Conservation (phyloP, 495 filamentous ascomycete genomes). For the Zalerion maritima region DNA sequence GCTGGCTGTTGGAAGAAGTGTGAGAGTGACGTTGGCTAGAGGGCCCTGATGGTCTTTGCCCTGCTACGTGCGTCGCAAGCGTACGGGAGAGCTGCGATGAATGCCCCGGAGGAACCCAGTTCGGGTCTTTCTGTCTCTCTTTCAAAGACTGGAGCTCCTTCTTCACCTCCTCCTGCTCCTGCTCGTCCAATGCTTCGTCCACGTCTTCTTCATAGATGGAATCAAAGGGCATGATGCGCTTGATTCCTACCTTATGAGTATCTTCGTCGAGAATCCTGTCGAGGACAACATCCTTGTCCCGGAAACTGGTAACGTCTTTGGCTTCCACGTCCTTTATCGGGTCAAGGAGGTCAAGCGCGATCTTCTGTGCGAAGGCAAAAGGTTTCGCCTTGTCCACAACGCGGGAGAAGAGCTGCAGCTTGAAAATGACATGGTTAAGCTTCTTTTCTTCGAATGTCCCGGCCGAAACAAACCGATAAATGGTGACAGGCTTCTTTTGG, state of each 20-base stretch:
- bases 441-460: conserved; percentile 68
- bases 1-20: no score
- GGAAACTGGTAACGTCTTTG: conserved; percentile 34
- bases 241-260: conserved; percentile 11
- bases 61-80: no score
- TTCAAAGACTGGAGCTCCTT: no score
- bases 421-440: conserved; percentile 61
- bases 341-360: conserved; percentile 38
- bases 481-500: conserved; percentile 67
- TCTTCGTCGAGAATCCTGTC: conserved; percentile 43
- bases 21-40: no score
- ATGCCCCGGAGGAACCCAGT: no score
- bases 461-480: conserved; percentile 69
- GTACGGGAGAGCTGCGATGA: no score
- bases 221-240: conserved; percentile 24
- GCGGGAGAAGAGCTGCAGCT: conserved; percentile 59
- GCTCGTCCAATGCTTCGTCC: conserved; percentile 17
- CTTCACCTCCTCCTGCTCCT: conserved; percentile 19
- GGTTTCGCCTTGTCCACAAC: conserved; percentile 77
- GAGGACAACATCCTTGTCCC: conserved; percentile 54
- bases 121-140: no score
- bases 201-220: conserved; percentile 31
- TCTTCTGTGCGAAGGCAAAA: conserved; percentile 36
- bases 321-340: conserved; percentile 36
- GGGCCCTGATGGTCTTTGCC: no score